phyloP scores from a whole-genome alignment of 345 rosid species.

The Eucalyptus camaldulensis region DNA sequence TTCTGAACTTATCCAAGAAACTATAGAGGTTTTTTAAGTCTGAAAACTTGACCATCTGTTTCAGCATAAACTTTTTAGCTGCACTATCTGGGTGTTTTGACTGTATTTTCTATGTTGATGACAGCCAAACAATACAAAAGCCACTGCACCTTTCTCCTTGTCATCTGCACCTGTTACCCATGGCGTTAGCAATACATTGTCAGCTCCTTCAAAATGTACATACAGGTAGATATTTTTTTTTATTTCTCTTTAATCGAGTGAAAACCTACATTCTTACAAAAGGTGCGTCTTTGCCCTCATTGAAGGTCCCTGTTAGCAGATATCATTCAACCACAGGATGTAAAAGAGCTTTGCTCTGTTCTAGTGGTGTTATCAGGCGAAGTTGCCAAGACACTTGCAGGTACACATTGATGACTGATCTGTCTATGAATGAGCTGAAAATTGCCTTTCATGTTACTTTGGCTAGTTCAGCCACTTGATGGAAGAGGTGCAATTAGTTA shows the following conservation, averaged over 20 bases:
- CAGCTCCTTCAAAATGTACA: constrained; percentile 56
- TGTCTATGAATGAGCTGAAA: not conserved
- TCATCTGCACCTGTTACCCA: constrained; percentile 36
- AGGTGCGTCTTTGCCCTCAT: constrained; percentile 10
- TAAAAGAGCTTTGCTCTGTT: constrained; percentile 95
- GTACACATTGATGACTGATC: constrained; percentile 11
- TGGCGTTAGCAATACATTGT: constrained; percentile 19
- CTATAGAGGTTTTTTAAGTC: not conserved
- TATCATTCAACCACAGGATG: constrained; percentile 79
- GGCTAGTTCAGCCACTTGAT: not conserved
- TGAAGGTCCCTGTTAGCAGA: constrained; percentile 93
- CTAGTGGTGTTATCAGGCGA: constrained; percentile 67
- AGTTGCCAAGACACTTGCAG: constrained; percentile 73
- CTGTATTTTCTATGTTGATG: not conserved
- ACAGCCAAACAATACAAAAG: constrained; percentile 54
- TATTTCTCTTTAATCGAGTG: not conserved
- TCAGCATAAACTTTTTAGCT: not conserved
- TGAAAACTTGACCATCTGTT: not conserved
- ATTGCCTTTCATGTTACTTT: not conserved
- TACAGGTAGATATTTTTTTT: constrained; percentile 45
- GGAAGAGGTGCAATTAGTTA: not conserved
- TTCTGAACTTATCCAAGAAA: not conserved
- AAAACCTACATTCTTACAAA: not conserved
- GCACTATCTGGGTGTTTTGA: not conserved
- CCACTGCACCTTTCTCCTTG: constrained; percentile 32